Conservation (phyloP, 2,329 filamentous ascomycete species). For the Aureobasidium namibiae region DNA sequence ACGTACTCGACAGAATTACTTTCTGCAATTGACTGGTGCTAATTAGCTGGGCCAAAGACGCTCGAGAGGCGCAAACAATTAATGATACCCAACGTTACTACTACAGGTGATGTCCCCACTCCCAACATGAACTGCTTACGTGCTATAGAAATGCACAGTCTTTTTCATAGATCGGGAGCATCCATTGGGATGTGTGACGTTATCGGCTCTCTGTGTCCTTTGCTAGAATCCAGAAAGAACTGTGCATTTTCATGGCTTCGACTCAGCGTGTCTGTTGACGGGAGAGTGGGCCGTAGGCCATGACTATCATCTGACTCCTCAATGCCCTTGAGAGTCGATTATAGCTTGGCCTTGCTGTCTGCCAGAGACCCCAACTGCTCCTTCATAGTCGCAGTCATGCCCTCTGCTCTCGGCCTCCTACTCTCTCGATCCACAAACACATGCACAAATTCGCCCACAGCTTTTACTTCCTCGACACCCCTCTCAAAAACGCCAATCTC, state of each 20-base stretch:
- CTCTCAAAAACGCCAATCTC: slow-evolving; percentile 80
- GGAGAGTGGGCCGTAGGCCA: too few species aligned
- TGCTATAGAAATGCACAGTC: background rate
- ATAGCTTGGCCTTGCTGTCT: slow-evolving; percentile 17
- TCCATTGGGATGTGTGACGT: too few species aligned
- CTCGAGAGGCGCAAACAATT: background rate
- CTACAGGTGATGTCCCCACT: background rate
- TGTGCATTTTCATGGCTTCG: too few species aligned
- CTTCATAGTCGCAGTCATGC: slow-evolving; percentile 54
- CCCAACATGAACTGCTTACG: background rate
- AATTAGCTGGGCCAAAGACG: background rate
- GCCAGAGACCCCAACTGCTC: slow-evolving; percentile 29
- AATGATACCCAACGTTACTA: slow-evolving; percentile 1
- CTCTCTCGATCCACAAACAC: slow-evolving; percentile 75
- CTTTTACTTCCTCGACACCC: slow-evolving; percentile 64
- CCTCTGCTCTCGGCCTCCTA: slow-evolving; percentile 56
- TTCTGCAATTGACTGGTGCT: background rate
- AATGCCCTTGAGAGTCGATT: background rate
- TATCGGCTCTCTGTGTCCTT: too few species aligned
- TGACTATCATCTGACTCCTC: background rate
- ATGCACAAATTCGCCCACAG: slow-evolving; percentile 79
- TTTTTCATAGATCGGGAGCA: too few species aligned
- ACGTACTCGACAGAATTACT: background rate
- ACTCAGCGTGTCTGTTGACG: too few species aligned
- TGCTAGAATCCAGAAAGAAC: too few species aligned